Conservation (phyloP, 1,139 yeast genomes). For the Geotrichum candidum region DNA sequence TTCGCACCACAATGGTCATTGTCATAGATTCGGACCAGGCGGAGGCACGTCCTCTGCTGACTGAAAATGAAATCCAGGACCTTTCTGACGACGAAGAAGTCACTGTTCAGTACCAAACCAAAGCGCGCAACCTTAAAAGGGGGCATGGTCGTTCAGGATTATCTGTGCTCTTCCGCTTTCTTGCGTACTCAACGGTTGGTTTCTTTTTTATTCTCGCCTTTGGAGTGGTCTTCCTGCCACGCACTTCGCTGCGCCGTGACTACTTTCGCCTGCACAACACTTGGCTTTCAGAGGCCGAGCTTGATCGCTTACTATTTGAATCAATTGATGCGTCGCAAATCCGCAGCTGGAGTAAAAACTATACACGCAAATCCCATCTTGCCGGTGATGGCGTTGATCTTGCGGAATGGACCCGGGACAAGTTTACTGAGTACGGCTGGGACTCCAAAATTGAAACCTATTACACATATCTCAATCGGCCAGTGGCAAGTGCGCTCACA, state of each 20-base stretch:
- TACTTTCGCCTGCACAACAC: constrained; percentile 59
- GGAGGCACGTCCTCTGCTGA: constrained; percentile 9
- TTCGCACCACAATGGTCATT: neutral
- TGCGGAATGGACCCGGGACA: constrained; percentile 59
- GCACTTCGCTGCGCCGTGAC: constrained; percentile 82
- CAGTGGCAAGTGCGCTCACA: constrained; percentile 48
- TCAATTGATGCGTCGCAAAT: constrained; percentile 27
- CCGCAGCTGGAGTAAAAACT: constrained; percentile 34
- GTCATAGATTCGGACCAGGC: neutral
- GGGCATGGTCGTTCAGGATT: constrained; percentile 4
- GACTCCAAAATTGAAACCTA: constrained; percentile 49
- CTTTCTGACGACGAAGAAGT: neutral
- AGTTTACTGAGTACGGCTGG: constrained; percentile 60
- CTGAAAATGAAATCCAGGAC: neutral
- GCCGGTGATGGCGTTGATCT: constrained; percentile 64
- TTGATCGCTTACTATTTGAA: constrained; percentile 31
- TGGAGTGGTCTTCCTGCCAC: constrained; percentile 70
- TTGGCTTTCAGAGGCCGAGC: constrained; percentile 28
- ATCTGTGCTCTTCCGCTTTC: constrained; percentile 37
- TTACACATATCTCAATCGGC: constrained; percentile 57
- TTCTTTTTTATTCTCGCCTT: constrained; percentile 49
- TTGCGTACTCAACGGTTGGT: constrained; percentile 52
- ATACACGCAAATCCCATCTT: constrained; percentile 58
- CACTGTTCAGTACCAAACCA: neutral
- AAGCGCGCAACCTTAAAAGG: neutral